Base-by-base conservation (phyloP, 1,284 basidiomycete genomes). In the Puccinia horiana region DNA sequence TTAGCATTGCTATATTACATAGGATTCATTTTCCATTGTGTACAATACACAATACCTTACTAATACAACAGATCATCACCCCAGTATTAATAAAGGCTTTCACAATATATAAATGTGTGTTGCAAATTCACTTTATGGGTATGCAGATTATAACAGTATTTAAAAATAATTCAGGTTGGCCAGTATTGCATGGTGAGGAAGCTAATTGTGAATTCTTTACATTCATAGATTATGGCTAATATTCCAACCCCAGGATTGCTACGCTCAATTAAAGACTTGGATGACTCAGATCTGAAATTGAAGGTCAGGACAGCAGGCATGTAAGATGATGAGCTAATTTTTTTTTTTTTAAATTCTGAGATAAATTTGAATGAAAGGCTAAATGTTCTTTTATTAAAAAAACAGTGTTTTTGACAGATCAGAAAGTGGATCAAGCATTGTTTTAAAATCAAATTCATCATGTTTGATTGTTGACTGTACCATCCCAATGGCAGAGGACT, bases 161-260 rank as follows among this genome's bases (percentile, higher is more conserved):
- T n/a, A n/a, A n/a, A n/a, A n/a, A n/a, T n/a, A n/a, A n/a, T n/a
- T n/a, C n/a, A n/a, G n/a, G n/a, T n/a, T n/a, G n/a, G n/a, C n/a
- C n/a, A n/a, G n/a, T n/a, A n/a, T n/a, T n/a, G n/a, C n/a, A n/a
- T n/a, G n/a, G n/a, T n/a, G n/a, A n/a, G n/a, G n/a, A n/a, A n/a
- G n/a, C n/a, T n/a, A n/a, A n/a, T n/a, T n/a, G n/a, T n/a, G n/a
- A n/a, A n/a, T n/a, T n/a, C n/a, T n/a, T n/a, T n/a, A n/a, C n/a
- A n/a, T n/a, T n/a, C 16, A 44, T 52, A 52, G 49, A 52, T 12
- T 52, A 74, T 74, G 72, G n/a, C 72, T 16, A 74, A 74, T 32
- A n/a, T 40, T 23, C 72, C 72, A 1, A 32, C 72, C n/a, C 72
- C 72, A 29, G 72, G 72, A 14, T 54, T 74, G n/a, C 23, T 74